Evolutionary conservation across 139 green algal genomes (phyloP).

Genomic region (Helicosporidium sp.): DNA sequence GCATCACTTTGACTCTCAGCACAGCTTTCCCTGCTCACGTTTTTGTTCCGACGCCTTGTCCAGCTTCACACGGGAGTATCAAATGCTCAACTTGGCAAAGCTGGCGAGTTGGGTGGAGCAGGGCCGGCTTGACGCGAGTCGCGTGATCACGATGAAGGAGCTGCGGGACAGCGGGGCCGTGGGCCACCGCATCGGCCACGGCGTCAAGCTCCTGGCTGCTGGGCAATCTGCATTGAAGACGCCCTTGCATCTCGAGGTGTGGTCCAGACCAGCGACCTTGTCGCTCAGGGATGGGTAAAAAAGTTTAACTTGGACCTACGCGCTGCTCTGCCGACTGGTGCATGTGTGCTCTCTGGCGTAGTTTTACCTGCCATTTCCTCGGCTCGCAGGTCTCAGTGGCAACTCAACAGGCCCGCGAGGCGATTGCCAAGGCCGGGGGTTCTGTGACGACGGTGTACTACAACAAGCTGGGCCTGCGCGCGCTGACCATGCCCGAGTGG

Average conservation of each 20-base stretch:
- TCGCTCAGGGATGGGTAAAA: background rate
- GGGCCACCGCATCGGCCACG: conserved; percentile 40
- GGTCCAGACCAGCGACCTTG: background rate
- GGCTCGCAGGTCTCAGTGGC: conserved; percentile 64
- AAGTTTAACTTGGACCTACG: background rate
- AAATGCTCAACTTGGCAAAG: conserved; percentile 39
- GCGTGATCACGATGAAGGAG: conserved; percentile 75
- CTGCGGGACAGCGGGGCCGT: conserved; percentile 47
- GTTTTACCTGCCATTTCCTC: no score
- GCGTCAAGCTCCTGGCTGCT: conserved; percentile 68
- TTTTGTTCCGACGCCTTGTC: background rate
- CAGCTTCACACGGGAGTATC: conserved; percentile 33
- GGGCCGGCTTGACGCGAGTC: conserved; percentile 39
- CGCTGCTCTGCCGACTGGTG: background rate
- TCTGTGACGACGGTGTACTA: conserved; percentile 79
- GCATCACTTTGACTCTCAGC: background rate
- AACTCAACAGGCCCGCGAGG: conserved; percentile 22
- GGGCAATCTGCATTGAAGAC: conserved; percentile 14
- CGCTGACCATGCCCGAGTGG: conserved; percentile 52
- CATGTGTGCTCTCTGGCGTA: conserved; percentile 3
- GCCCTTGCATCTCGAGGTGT: conserved; percentile 23
- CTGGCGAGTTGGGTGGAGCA: conserved; percentile 38
- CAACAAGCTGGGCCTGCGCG: conserved; percentile 62
- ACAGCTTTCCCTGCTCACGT: background rate
- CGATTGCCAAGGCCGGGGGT: conserved; percentile 50